These are phyloP conservation scores for Tylopilus felleus DNA, from an alignment of 768 basidiomycete species.

Conservation along the genomic window DNA sequence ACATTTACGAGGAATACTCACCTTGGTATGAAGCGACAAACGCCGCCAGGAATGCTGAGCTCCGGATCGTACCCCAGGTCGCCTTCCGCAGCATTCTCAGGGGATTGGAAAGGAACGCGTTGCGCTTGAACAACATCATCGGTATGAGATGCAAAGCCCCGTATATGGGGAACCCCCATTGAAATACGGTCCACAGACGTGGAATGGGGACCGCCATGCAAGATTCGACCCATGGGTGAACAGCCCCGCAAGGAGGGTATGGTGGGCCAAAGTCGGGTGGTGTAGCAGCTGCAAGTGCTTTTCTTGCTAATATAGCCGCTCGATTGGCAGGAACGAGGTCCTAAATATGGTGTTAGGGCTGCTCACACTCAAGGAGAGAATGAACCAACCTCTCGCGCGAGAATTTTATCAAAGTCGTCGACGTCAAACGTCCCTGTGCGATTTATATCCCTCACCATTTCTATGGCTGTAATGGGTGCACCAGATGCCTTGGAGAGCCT, in stretches of 20 bases:
- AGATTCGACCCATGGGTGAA: constrained; percentile 69
- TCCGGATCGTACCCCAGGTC: constrained; percentile 69
- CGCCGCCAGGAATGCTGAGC: constrained; percentile 81
- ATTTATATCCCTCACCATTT: constrained; percentile 60
- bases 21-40: constrained; percentile 84
- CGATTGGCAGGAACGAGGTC: constrained; percentile 54
- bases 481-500: constrained; percentile 75
- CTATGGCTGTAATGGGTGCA: constrained; percentile 54
- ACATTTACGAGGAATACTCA: constrained; percentile 31
- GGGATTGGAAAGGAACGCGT: constrained; percentile 63
- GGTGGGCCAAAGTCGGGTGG: constrained; percentile 44
- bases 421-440: constrained; percentile 55
- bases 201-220: constrained; percentile 44
- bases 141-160: constrained; percentile 90
- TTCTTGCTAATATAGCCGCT: constrained; percentile 44
- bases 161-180: constrained; percentile 83
- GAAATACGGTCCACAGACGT: constrained; percentile 77
- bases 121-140: constrained; percentile 75
- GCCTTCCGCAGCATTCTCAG: constrained; percentile 61
- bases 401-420: constrained; percentile 51
- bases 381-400: constrained; percentile 44
- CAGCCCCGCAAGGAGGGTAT: constrained; percentile 63
- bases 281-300: constrained; percentile 32
- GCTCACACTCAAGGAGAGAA: background rate
- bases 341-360: constrained; percentile 24